phyloP scores from a whole-genome alignment of 31 red algal species.

The Odonthalia washingtoniensis region DNA sequence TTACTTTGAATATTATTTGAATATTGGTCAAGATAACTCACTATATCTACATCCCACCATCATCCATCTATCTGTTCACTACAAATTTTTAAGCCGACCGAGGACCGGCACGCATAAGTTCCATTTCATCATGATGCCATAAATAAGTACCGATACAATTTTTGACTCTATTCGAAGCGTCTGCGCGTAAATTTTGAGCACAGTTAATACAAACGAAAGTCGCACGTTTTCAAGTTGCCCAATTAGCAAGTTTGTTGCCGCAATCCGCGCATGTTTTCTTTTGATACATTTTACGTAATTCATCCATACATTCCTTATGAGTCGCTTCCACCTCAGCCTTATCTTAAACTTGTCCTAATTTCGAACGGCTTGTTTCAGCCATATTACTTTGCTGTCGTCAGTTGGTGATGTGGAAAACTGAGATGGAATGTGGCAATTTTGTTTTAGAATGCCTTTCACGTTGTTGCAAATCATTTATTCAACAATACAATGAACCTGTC shows the following conservation, averaged over 20 bases:
- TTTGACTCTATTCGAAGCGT: conserved; percentile 63
- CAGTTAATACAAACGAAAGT: conserved; percentile 70
- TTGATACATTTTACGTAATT: conserved; percentile 57
- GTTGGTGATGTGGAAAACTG: too few species aligned
- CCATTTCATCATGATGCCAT: conserved; percentile 76
- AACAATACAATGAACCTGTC: too few species aligned
- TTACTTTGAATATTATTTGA: too few species aligned
- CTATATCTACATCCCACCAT: too few species aligned
- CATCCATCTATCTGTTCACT: too few species aligned
- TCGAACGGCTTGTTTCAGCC: conserved; percentile 54
- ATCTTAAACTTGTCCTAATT: conserved; percentile 55
- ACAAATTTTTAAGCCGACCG: too few species aligned
- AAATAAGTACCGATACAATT: conserved; percentile 74
- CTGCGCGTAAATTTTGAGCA: conserved; percentile 66
- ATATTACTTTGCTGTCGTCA: too few species aligned
- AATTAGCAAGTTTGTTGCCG: conserved; percentile 38
- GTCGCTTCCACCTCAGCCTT: conserved; percentile 49
- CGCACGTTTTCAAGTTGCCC: conserved; percentile 59
- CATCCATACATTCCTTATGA: conserved; percentile 44
- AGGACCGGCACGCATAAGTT: conserved; percentile 49
- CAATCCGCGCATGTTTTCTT: conserved; percentile 57
- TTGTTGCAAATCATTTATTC: too few species aligned
- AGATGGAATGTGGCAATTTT: too few species aligned
- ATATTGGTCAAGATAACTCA: too few species aligned
- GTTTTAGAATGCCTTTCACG: too few species aligned